These are phyloP conservation scores for Pharus latifolius DNA, from an alignment of 176 grass and related monocot genomes.

Conservation along the genomic window DNA sequence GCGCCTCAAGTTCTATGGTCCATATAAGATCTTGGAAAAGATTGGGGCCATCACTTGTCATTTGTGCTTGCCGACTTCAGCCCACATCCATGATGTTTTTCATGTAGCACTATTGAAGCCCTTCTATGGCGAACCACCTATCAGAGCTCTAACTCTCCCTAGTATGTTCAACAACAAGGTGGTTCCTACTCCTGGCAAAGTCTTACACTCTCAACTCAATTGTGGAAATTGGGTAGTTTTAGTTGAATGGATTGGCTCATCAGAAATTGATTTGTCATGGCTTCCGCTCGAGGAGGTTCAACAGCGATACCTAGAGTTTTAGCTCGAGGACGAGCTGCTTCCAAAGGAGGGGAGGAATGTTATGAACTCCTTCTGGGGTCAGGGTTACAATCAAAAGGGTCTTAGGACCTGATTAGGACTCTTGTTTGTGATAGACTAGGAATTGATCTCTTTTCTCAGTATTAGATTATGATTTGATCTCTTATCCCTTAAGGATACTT, in stretches of 20 bases:
- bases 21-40: not conserved
- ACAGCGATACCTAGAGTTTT: not conserved
- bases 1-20: not conserved
- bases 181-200: not conserved
- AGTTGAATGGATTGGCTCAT: not conserved
- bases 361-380: too few relatives aligned
- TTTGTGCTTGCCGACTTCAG: not conserved
- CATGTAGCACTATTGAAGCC: not conserved
- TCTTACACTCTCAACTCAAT: not conserved
- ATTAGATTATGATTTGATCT: too few relatives aligned
- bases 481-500: too few relatives aligned
- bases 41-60: not conserved
- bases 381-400: too few relatives aligned
- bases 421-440: too few relatives aligned
- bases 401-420: too few relatives aligned
- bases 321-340: not conserved
- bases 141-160: not conserved
- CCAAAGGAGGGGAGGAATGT: not conserved
- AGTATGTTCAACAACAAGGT: not conserved
- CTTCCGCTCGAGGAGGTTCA: not conserved
- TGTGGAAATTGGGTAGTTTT: too few relatives aligned
- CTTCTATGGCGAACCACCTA: not conserved
- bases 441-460: too few relatives aligned
- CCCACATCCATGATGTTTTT: not conserved
- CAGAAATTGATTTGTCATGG: not conserved